Evolutionary conservation across 1,284 basidiomycete genomes (phyloP), one percentile per base, ranked within the genome.

Genomic region (Phellopilus nigrolimitatus): DNA sequence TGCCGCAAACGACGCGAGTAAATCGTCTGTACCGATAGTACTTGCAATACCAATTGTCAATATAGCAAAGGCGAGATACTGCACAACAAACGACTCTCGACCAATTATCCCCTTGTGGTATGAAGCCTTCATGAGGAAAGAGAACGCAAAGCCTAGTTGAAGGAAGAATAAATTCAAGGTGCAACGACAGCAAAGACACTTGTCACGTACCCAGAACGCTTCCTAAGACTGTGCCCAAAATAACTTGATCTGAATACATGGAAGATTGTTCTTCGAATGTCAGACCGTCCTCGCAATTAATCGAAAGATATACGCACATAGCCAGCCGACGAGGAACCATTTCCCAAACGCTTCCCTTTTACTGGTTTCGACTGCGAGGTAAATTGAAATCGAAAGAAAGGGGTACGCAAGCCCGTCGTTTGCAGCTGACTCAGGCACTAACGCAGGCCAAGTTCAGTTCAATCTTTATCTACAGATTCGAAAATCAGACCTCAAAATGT

Each of bases 391-490:
- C 56, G 84, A 79, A 40, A 98, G 74, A 65, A 97, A 97, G 0
- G 94, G 94, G 66, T 95, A 98, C 1, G 95, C 95, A 4, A 91
- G 75, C 2, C 91, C 91, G 60, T 88, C 85, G 63, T 90, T 90
- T 21, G 88, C 82, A 0, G 94, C 94, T 4, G 90, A 92, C 69
- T 98, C 95, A 1, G n/a, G 92, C 93, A 3, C 90, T 52, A 15
- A 4, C 13, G 13, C n/a, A 7, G 24, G 10, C 5, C n/a, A n/a
- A n/a, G n/a, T n/a, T n/a, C n/a, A n/a, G n/a, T n/a, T n/a, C n/a
- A n/a, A n/a, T n/a, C n/a, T n/a, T n/a, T n/a, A n/a, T n/a, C n/a
- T n/a, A n/a, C n/a, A n/a, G n/a, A n/a, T n/a, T n/a, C n/a, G n/a
- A n/a, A n/a, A n/a, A n/a, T n/a, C 47, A 13, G 28, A 47, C 50